Evolutionary conservation across 352 stramenopile genomes (phyloP).

Genomic region (Pythium insidiosum): DNA sequence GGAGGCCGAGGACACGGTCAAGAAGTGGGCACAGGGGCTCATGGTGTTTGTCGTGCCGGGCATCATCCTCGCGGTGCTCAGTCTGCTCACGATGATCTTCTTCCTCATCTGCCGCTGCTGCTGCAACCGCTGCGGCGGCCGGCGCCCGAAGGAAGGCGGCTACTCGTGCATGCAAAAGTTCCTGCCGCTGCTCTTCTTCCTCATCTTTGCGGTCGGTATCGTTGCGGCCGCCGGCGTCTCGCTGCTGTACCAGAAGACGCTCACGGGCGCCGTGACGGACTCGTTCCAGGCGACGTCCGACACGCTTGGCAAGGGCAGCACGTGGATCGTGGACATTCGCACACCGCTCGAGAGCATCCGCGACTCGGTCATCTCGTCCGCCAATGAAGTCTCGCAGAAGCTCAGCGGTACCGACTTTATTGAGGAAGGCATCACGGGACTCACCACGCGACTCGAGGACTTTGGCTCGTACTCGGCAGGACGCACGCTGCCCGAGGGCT

Average conservation of each 20-base stretch:
- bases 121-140: constrained; percentile 63
- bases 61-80: constrained; percentile 45
- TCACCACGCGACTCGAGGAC: constrained; percentile 20
- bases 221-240: constrained; percentile 33
- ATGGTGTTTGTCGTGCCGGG: constrained; percentile 46
- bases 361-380: constrained; percentile 27
- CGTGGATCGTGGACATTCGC: constrained; percentile 33
- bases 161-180: constrained; percentile 71
- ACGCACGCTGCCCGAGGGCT: constrained; percentile 23
- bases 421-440: constrained; percentile 18
- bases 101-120: constrained; percentile 72
- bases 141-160: constrained; percentile 39
- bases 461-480: constrained; percentile 22
- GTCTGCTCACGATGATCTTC: constrained; percentile 58
- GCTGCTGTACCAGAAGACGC: constrained; percentile 46
- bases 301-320: constrained; percentile 27
- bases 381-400: constrained; percentile 17
- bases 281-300: constrained; percentile 28
- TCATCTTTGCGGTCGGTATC: constrained; percentile 48
- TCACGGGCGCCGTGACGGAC: constrained; percentile 30
- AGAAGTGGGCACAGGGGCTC: constrained; percentile 40
- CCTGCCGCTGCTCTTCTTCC: constrained; percentile 48
- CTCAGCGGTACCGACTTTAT: constrained; percentile 39
- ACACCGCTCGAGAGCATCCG: constrained; percentile 32
- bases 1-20: constrained; percentile 21